Conservation (phyloP, 768 basidiomycete species). For the Pleurotus citrinopileatus region DNA sequence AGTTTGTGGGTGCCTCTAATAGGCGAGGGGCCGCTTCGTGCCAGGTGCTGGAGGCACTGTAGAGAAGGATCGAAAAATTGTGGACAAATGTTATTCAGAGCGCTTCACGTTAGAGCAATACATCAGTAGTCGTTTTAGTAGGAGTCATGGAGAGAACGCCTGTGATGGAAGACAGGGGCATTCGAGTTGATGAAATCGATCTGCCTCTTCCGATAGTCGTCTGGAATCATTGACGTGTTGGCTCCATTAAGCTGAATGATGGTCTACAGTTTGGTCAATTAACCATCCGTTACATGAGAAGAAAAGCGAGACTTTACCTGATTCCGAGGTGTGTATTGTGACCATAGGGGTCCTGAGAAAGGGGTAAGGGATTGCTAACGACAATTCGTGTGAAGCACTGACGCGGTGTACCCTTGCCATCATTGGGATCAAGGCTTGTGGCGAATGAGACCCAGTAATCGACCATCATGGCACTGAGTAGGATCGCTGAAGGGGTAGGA, state of each 20-base stretch:
- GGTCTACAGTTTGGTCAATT: conserved; percentile 17
- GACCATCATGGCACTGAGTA: conserved; percentile 31
- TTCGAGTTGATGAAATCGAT: conserved; percentile 34
- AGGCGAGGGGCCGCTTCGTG: neutral
- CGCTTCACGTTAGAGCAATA: too few species aligned
- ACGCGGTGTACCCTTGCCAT: conserved; percentile 29
- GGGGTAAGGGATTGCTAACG: conserved; percentile 1
- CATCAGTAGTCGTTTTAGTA: too few species aligned
- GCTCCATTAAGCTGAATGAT: conserved; percentile 33
- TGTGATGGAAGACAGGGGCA: conserved; percentile 20
- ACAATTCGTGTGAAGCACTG: conserved; percentile 15
- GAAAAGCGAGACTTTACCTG: conserved; percentile 15
- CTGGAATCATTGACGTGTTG: conserved; percentile 32
- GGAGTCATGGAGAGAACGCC: conserved; percentile 7
- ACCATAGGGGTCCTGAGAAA: conserved; percentile 25
- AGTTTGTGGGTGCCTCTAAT: neutral
- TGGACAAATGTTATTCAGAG: too few species aligned
- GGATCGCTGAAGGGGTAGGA: conserved; percentile 17
- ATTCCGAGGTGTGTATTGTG: conserved; percentile 25
- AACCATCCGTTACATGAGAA: neutral
- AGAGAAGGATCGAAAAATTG: too few species aligned
- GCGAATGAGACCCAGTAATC: conserved; percentile 44
- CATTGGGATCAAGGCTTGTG: conserved; percentile 36
- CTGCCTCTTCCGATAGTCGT: conserved; percentile 32
- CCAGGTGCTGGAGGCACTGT: too few species aligned